Base-by-base conservation (phyloP, 805 yeast genomes). In the Candida schatavii region DNA sequence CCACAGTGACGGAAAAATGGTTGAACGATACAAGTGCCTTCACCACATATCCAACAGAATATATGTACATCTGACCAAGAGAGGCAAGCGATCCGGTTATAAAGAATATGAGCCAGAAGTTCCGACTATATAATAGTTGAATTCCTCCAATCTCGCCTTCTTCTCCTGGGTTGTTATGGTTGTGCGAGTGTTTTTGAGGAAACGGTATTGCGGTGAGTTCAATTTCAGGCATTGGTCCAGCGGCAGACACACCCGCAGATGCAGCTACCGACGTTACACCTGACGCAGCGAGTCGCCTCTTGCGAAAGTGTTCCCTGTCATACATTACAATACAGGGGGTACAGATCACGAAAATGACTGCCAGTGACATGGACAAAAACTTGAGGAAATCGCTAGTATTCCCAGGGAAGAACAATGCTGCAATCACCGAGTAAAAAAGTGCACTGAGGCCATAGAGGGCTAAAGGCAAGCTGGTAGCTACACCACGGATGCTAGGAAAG, bases 371-470 rank as follows among this genome's bases (percentile, higher is more conserved):
- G 0, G 73, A 70, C 36, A 80, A 46, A 35, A 77, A 69, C 2
- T 72, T 73, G 45, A 79, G 52, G 40, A 84, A 77, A 5, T 67
- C 72, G 14, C 72, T 70, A 0, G 88, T 82, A 44, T 80, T 77
- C 2, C 83, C 81, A 0, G 83, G 77, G 45, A 64, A 79, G 43
- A 79, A 66, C 13, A 67, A 48, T 9, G 77, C 62, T 1, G 82
- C 83, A 18, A 80, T 51, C 1, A 74, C 66, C 1, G 89, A 82
- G 55, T 77, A 82, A 39, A 81, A 71, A 51, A 83, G 72, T 3
- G 93, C 93, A 56, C 85, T 78, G 13, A 83, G 70, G 0, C 95
- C 95, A 57, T 81, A 84, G 35, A 84, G 74, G 1, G 90, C 81
- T 57, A 85, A 71, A 2, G 91, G 89, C 34, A 85, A 68, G 0